Evolutionary conservation across 176 grass and related monocot genomes (phyloP).

Genomic region (Microstegium vimineum): DNA sequence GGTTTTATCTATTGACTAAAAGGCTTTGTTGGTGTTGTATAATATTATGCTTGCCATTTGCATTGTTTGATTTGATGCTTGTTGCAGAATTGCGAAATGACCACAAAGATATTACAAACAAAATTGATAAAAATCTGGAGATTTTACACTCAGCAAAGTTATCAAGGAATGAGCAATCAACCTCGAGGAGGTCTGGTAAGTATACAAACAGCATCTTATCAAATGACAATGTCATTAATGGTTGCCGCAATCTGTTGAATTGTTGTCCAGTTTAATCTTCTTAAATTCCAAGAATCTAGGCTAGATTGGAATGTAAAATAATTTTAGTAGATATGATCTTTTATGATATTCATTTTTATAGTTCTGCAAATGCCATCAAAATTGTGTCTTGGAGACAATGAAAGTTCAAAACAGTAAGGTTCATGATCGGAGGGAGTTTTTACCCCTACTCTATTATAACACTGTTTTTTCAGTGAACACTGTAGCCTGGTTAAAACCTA

Average conservation of each 20-base stretch:
- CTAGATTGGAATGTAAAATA: background rate
- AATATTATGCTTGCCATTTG: background rate
- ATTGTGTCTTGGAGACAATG: slow-evolving; percentile 3
- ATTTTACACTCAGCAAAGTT: slow-evolving; percentile 71
- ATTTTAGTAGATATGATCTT: background rate
- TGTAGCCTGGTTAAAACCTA: background rate
- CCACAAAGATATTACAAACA: slow-evolving; percentile 68
- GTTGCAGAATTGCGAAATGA: slow-evolving; percentile 69
- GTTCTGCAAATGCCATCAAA: background rate
- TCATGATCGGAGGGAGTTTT: background rate
- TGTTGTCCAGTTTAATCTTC: background rate
- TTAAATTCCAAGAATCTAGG: background rate
- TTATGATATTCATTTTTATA: background rate
- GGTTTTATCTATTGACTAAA: background rate
- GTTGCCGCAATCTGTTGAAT: background rate
- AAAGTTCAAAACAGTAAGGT: background rate
- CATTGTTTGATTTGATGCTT: background rate
- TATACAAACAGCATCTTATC: background rate
- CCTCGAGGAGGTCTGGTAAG: slow-evolving; percentile 42
- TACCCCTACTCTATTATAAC: background rate
- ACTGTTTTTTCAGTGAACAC: background rate
- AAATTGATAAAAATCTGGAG: slow-evolving; percentile 79
- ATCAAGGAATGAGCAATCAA: slow-evolving; percentile 34
- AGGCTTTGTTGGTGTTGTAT: background rate
- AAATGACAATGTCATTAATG: background rate